A percentile compares a stretch with the other conserved stretches of the same genome.
phyloP scores from a whole-genome alignment of 768 basidiomycete genomes.

The Agaricus blazei region DNA sequence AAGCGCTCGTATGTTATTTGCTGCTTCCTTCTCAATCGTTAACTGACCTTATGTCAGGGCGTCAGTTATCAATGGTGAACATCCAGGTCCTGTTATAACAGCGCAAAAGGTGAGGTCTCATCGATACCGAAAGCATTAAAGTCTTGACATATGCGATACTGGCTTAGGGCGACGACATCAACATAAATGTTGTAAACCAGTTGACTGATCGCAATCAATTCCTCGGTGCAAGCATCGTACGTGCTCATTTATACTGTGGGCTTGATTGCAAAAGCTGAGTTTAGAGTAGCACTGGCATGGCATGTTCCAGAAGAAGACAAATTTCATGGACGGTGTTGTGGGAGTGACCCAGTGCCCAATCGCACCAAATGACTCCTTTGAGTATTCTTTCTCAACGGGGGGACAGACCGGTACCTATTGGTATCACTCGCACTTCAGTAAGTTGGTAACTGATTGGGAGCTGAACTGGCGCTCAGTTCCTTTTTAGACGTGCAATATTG shows the following conservation, averaged over 20 bases:
- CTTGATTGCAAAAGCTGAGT: background rate
- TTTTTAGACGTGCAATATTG: conserved; percentile 17
- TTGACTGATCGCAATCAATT: conserved; percentile 33
- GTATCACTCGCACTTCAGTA: conserved; percentile 23
- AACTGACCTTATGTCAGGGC: background rate
- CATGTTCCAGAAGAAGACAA: conserved; percentile 24
- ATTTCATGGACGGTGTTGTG: conserved; percentile 26
- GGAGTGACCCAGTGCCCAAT: conserved; percentile 43
- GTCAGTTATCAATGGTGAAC: background rate
- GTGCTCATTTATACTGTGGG: conserved; percentile 3
- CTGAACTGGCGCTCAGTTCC: background rate
- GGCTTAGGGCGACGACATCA: conserved; percentile 30
- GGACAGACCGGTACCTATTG: conserved; percentile 43
- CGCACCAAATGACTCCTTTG: conserved; percentile 28
- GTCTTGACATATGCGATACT: background rate
- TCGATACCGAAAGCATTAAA: background rate
- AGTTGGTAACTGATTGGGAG: background rate
- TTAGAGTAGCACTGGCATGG: conserved; percentile 28
- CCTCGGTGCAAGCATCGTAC: conserved; percentile 35
- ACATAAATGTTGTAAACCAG: conserved; percentile 35
- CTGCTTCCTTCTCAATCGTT: too few species aligned
- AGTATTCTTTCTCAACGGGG: conserved; percentile 30
- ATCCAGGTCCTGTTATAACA: conserved; percentile 22
- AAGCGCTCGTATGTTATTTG: conserved; percentile 13
- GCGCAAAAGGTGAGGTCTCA: conserved; percentile 13